Percentiles rank a stretch among this genome's conserved stretches.
phyloP scores from a whole-genome alignment of 75 land plant genomes.

The Gnetum montanum region DNA sequence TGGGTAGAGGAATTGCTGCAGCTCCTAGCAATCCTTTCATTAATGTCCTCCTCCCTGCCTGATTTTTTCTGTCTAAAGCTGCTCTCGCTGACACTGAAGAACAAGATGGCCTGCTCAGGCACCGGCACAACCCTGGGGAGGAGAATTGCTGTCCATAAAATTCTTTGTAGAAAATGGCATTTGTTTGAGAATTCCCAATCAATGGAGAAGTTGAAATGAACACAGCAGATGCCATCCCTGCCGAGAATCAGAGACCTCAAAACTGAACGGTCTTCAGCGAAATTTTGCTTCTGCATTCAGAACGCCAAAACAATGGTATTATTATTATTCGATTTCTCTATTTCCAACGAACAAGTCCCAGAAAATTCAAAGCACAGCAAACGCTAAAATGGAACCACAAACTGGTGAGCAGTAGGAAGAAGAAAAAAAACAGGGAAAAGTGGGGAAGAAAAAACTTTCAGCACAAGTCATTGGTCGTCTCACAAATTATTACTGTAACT shows the following conservation, averaged over 20 bases:
- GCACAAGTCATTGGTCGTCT: too few species aligned
- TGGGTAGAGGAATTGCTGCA: conserved; percentile 44
- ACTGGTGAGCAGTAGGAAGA: too few species aligned
- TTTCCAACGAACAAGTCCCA: too few species aligned
- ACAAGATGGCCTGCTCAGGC: conserved; percentile 6
- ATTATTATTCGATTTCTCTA: too few species aligned
- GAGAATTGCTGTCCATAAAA: conserved; percentile 17
- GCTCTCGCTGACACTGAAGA: conserved; percentile 24
- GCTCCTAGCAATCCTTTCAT: conserved; percentile 57
- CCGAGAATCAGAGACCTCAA: neutral
- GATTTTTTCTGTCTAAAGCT: conserved; percentile 25
- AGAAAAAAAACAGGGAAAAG: too few species aligned
- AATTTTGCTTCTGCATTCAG: too few species aligned
- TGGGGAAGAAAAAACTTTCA: too few species aligned
- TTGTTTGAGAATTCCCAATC: neutral
- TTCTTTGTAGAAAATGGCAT: conserved; percentile 18
- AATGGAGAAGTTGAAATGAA: neutral
- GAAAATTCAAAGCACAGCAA: too few species aligned
- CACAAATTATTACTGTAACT: too few species aligned
- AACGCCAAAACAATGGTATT: too few species aligned
- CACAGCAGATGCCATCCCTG: conserved; percentile 5
- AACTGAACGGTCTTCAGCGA: too few species aligned
- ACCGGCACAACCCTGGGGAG: conserved; percentile 14
- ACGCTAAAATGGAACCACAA: too few species aligned
- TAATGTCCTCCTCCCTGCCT: conserved; percentile 47